Evolutionary conservation across 2,329 filamentous ascomycete genomes (phyloP).

Genomic region (Nakataea oryzae): DNA sequence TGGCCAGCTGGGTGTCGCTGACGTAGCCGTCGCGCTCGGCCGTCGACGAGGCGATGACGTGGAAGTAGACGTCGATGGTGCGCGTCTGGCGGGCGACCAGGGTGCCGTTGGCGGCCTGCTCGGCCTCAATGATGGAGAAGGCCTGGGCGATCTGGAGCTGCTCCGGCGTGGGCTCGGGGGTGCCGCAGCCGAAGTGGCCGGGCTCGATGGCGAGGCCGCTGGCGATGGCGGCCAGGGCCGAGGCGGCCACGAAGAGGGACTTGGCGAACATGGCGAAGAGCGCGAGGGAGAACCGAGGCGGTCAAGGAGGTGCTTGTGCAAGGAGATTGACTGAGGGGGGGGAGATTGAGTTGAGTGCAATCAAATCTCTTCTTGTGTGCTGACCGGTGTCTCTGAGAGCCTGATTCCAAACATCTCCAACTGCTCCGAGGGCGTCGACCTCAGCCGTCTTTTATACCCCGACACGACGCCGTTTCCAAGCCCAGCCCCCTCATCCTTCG

Average conservation of each 20-base stretch:
- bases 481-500: too few relatives aligned
- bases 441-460: background rate
- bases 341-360: background rate
- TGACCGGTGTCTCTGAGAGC: background rate
- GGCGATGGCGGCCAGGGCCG: background rate
- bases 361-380: background rate
- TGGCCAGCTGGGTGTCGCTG: background rate
- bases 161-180: constrained; percentile 14
- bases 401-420: background rate
- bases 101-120: constrained; percentile 4
- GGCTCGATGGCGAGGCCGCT: background rate
- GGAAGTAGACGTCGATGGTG: constrained; percentile 20
- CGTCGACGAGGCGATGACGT: constrained; percentile 18
- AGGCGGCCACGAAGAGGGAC: constrained; percentile 1
- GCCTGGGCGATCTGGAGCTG: constrained; percentile 12
- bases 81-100: constrained; percentile 1
- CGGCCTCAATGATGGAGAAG: constrained; percentile 13
- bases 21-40: constrained; percentile 22
- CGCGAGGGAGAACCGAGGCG: background rate
- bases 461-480: too few relatives aligned
- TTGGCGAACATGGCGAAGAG: background rate
- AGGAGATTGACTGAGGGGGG: background rate
- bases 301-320: background rate
- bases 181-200: constrained; percentile 11
- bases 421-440: too few relatives aligned